Base-by-base conservation (phyloP, 2,329 filamentous ascomycete genomes). In the Ascochyta rabiei region DNA sequence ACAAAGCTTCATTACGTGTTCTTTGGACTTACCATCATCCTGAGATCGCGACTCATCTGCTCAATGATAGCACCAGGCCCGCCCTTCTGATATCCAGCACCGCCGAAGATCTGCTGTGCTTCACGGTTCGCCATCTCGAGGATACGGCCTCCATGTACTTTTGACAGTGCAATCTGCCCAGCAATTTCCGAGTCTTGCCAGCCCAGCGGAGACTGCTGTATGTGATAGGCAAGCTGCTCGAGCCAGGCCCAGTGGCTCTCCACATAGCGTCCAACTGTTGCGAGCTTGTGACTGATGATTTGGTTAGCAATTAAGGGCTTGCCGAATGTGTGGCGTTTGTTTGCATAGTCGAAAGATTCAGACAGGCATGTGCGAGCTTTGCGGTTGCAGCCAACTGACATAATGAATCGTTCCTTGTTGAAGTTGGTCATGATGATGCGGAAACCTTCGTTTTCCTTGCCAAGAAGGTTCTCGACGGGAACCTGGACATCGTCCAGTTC, bases 191-290 rank as follows among this genome's bases (percentile, higher is more conserved):
- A 69, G 24, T 75, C 72, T 47, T 76, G 68, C 70, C 73, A 77
- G 3, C 63, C 68, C 50, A 77, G 63, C 58, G 77, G 74, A 4
- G 76, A 77, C 8, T 75, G 66, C 53, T 81, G 76, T 38, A 83
- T 75, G 40, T 84, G 82, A 64, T 82, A 84, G 5, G 82, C 83
- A 2, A 87, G 73, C 65, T 87, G 84, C 62, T 88, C 85, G 53
- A 87, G 69, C 75, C 84, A 87, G 0, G 84, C 82, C 71, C 83
- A 85, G 40, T 84, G 82, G 0, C 82, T 81, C 59, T 87, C 85
- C n/a, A 88, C 80, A 60, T 82, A 79, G 10, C 82, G 76, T 0
- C 83, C 84, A 45, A 87, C 78, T 31, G 81, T 84, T n/a, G 82
- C 79, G 13, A 88, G 77, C 66, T 88, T 87, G 18, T 80, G 76